Evolutionary conservation across 495 filamentous ascomycete species (phyloP).

Genomic region (Hyaloscypha hepaticicola): DNA sequence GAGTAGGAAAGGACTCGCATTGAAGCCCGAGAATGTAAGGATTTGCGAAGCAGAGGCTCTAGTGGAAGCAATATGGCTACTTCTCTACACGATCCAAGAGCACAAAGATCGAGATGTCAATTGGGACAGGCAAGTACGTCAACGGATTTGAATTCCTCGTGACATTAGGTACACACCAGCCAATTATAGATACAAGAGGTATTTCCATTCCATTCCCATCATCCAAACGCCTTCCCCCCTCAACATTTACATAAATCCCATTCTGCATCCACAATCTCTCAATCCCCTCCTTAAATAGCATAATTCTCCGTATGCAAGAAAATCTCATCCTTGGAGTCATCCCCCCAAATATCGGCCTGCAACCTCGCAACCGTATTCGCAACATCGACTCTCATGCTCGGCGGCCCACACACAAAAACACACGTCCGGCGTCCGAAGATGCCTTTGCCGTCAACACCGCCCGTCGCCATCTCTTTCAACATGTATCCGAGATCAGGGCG

Average conservation of each 20-base stretch:
- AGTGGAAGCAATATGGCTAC: too few relatives aligned
- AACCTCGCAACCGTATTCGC: constrained; percentile 77
- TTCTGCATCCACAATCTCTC: not conserved
- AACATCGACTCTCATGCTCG: constrained; percentile 83
- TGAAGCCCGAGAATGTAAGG: too few relatives aligned
- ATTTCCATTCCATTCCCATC: not conserved
- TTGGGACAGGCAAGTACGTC: too few relatives aligned
- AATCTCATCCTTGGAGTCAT: constrained; percentile 79
- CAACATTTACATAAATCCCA: not conserved
- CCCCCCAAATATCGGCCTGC: constrained; percentile 78
- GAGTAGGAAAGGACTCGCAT: too few relatives aligned
- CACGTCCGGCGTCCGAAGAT: constrained; percentile 82
- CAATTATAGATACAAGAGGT: not conserved
- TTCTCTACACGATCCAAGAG: too few relatives aligned
- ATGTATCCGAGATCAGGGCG: constrained; percentile 83
- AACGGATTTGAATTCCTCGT: too few relatives aligned
- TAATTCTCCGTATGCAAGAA: constrained; percentile 96
- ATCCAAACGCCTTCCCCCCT: not conserved
- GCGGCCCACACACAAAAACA: constrained; percentile 91
- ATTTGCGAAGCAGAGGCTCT: too few relatives aligned
- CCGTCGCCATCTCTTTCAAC: constrained; percentile 71
- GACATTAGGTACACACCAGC: not conserved
- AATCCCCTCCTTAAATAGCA: constrained; percentile 58
- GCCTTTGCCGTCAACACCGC: constrained; percentile 53
- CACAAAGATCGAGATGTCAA: too few relatives aligned